phyloP scores from a whole-genome alignment of 441 rosid species.

The Arabidopsis lyrata region DNA sequence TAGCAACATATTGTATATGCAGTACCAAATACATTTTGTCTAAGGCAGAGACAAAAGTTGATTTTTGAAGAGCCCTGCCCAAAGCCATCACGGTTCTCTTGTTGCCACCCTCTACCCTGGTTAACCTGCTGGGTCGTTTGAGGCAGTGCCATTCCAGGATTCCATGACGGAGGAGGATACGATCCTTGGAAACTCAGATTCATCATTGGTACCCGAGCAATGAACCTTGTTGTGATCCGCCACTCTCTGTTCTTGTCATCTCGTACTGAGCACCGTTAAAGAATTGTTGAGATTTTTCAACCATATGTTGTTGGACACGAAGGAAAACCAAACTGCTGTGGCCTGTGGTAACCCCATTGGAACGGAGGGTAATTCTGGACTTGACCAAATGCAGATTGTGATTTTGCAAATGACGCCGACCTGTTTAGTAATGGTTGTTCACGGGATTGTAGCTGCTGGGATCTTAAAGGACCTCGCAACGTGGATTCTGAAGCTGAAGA shows the following conservation, averaged over 20 bases:
- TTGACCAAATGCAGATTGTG: conserved; percentile 62
- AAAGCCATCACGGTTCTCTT: conserved; percentile 73
- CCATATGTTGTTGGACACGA: conserved; percentile 55
- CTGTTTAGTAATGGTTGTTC: conserved; percentile 63
- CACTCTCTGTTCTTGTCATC: conserved; percentile 58
- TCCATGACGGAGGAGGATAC: conserved; percentile 84
- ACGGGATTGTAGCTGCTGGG: conserved; percentile 64
- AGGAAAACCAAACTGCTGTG: conserved; percentile 64
- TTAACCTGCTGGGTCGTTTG: conserved; percentile 56
- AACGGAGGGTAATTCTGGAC: conserved; percentile 55
- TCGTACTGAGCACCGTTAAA: conserved; percentile 63
- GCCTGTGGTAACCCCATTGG: conserved; percentile 60
- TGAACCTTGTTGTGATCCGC: conserved; percentile 76
- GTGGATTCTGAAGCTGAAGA: conserved; percentile 75
- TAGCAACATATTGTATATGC: no score
- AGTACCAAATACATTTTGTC: no score
- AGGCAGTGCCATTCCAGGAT: conserved; percentile 53
- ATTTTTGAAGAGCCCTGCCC: conserved; percentile 38
- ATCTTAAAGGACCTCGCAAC: conserved; percentile 67
- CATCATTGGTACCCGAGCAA: conserved; percentile 64
- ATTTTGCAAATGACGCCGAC: conserved; percentile 59
- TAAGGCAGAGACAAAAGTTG: no score
- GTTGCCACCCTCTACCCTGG: conserved; percentile 78
- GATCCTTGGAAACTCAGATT: conserved; percentile 57
- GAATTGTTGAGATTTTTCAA: conserved; percentile 56